Conservation (phyloP, 176 grass and related monocot genomes). For the Lolium perenne region DNA sequence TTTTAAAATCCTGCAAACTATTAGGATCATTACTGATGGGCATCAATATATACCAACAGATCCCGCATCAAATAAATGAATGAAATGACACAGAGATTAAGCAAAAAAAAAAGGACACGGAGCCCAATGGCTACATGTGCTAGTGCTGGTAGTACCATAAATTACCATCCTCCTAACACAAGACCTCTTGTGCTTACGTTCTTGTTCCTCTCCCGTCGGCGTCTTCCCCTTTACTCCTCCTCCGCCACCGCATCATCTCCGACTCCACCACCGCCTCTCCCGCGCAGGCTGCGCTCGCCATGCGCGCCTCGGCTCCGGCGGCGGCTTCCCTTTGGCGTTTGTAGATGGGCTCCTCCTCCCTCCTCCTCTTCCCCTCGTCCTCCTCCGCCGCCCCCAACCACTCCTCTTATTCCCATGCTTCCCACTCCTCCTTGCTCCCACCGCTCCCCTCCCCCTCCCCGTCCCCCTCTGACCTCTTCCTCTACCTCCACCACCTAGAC, state of each 20-base stretch:
- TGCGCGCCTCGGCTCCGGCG: constrained; percentile 51
- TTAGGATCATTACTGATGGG: background rate
- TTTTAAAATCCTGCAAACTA: too few relatives aligned
- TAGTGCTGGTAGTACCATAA: constrained; percentile 22
- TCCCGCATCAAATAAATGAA: background rate
- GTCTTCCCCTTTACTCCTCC: constrained; percentile 50
- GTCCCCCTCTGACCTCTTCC: constrained; percentile 27
- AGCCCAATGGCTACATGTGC: background rate
- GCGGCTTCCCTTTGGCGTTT: constrained; percentile 65
- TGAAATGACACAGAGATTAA: background rate
- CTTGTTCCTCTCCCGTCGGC: constrained; percentile 43
- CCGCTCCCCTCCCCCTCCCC: constrained; percentile 35
- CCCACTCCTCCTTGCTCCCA: constrained; percentile 44
- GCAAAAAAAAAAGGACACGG: background rate
- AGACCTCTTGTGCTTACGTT: constrained; percentile 31
- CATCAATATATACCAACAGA: background rate
- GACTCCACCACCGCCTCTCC: constrained; percentile 7
- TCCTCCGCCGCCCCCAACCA: constrained; percentile 37
- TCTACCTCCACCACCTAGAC: constrained; percentile 58
- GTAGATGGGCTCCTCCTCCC: constrained; percentile 83
- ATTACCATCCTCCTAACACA: constrained; percentile 17
- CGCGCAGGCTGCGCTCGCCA: constrained; percentile 33
- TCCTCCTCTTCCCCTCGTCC: constrained; percentile 70
- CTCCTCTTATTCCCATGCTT: constrained; percentile 46
- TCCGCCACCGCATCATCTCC: background rate